Base-by-base conservation (phyloP, 345 rosid species). In the Cardiospermum halicacabum region DNA sequence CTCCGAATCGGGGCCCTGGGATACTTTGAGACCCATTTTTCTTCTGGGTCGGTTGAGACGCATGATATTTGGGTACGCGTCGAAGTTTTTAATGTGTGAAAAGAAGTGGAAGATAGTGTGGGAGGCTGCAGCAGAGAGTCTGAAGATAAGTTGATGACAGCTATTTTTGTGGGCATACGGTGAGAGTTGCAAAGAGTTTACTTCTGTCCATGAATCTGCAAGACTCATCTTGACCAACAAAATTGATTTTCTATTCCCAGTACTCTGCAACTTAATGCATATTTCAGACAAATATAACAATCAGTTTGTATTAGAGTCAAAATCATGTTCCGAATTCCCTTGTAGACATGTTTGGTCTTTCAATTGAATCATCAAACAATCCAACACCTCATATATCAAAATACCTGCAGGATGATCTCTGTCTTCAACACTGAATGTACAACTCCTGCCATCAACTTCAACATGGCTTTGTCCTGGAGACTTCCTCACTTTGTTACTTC, bases 391-490 rank as follows among this genome's bases (percentile, higher is more conserved):
- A 68, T 74, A 78, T 65, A 79, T 65, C 0, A 27, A 26, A 42
- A 50, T 69, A 68, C 64, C 53, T 6, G 77, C 69, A 26, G 7
- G 69, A 62, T 76, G 85, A 49, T 53, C 69, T 54, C 74, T 71
- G 49, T 80, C 90, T 67, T 79, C 90, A 37, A 79, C 91, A 0
- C 84, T 81, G 69, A 85, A 85, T 28, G 21, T 68, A 39, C 72
- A 58, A 70, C 53, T 66, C 73, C 69, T 82, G 7, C 81, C 82
- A 47, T 82, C 67, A 51, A 82, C 51, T 8, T 75, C 78, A 57
- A 85, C 59, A 48, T 62, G 51, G 54, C 91, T 85, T 69, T 77
- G 72, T 40, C 91, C 85, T 6, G 84, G 91, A 81, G 58, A 69
- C 75, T 85, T 85, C 53, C 56, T 80, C 39, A 79, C 76, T 11